These are phyloP conservation scores for Lophium mytilinum DNA, from an alignment of 495 filamentous ascomycete genomes.

Conservation along the genomic window DNA sequence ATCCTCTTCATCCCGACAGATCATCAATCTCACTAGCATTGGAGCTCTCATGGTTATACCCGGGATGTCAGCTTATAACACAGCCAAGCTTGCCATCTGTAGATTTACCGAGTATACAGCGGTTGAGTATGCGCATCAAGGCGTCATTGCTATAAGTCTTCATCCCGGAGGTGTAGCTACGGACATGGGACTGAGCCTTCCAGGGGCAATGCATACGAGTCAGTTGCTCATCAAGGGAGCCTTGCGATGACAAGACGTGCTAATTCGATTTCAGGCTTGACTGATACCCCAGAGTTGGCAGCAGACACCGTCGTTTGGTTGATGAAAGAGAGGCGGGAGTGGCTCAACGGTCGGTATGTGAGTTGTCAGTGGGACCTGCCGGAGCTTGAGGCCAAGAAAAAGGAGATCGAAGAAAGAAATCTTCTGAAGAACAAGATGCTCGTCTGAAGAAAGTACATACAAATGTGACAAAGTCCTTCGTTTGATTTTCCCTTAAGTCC, in stretches of 20 bases:
- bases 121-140: not conserved
- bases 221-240: not conserved
- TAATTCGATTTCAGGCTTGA: constrained; percentile 20
- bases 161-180: not conserved
- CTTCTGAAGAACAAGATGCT: constrained; percentile 8
- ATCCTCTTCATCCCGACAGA: not conserved
- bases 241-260: not conserved
- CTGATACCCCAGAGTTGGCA: constrained; percentile 37
- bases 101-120: not conserved
- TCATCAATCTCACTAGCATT: not conserved
- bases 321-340: constrained; percentile 39
- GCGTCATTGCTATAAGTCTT: not conserved
- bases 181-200: not conserved
- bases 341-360: constrained; percentile 44
- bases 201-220: not conserved
- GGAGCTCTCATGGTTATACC: constrained; percentile 6
- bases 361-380: constrained; percentile 14
- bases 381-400: constrained; percentile 12
- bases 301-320: constrained; percentile 43
- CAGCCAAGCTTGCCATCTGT: not conserved
- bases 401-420: constrained; percentile 13
- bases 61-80: not conserved
- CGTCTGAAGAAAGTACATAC: not conserved
- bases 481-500: too few species aligned
- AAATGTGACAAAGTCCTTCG: too few species aligned